Evolutionary conservation across 169 alveolate genomes (phyloP), one percentile per base, ranked within the genome.

Genomic region (Plasmodium gaboni): DNA sequence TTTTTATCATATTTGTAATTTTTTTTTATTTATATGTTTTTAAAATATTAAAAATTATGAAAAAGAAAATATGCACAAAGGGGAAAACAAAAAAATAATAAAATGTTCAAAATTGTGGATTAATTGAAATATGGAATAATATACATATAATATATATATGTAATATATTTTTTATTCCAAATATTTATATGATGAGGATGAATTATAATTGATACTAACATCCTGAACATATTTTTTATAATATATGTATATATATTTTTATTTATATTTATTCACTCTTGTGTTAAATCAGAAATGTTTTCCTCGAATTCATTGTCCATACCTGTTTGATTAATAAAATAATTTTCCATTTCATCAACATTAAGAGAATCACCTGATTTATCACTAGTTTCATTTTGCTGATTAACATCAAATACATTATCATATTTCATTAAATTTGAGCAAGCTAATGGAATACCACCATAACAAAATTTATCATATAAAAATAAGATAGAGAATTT

Each of bases 361-460:
- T 67, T 65, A 0, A 12, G 1, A 6, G 15, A 4, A 10, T 22
- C 64, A 2, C 38, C 53, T 5, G 46, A 9, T 38, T 38, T 38
- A 28, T 46, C 61, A 46, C 1, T 38, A 6, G 1, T 51, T 22
- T 64, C 59, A 32, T 0, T 60, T 15, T 8, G 24, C 44, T 64
- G 71, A 50, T 78, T 78, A 13, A 78, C n/a, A 19, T 78, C 89
- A 38, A 78, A 65, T 13, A 65, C 46, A 59, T 78, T 78, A 22
- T 78, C 89, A 8, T 59, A 50, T 15, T 83, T 83, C 24, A 83
- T 63, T 19, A 83, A 68, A 15, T 83, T 83, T 17, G 68, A 9
- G n/a, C 91, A 83, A 15, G 86, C 91, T 60, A 83, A 24, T 68
- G 91, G 91, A 46, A 83, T 68, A 1, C 91, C 91, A 22, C 91